Evolutionary conservation across 495 filamentous ascomycete genomes (phyloP).

Genomic region (Podospora pseudoanserina): DNA sequence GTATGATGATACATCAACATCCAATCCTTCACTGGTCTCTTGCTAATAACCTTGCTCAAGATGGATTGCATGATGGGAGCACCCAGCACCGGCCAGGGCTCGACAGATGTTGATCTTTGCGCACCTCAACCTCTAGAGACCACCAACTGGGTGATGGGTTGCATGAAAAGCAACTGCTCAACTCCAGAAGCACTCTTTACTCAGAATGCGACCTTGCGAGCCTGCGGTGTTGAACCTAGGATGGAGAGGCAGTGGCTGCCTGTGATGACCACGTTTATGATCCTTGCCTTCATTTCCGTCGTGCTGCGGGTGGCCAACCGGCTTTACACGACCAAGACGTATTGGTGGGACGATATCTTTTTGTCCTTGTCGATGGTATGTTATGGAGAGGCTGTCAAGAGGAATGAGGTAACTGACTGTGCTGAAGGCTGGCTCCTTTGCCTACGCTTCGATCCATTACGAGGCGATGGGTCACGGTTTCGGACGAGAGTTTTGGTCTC

Average conservation of each 20-base stretch:
- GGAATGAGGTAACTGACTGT: background rate
- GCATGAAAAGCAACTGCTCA: background rate
- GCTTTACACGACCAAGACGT: conserved; percentile 6
- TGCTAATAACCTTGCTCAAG: background rate
- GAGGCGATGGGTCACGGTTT: conserved; percentile 27
- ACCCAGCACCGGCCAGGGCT: background rate
- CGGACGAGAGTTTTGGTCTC: conserved; percentile 36
- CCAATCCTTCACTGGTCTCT: background rate
- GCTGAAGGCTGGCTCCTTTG: conserved; percentile 1
- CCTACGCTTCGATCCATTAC: conserved; percentile 8
- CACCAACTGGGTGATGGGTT: background rate
- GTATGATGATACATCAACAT: background rate
- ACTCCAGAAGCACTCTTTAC: conserved; percentile 1
- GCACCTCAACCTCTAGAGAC: background rate
- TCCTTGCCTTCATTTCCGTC: conserved; percentile 10
- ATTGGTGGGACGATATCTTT: conserved; percentile 22
- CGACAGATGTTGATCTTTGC: conserved; percentile 4
- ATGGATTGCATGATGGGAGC: background rate
- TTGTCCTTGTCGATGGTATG: conserved; percentile 12
- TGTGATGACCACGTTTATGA: conserved; percentile 13
- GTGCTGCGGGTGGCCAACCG: conserved; percentile 12
- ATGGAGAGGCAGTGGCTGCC: conserved; percentile 11
- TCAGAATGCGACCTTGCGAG: conserved; percentile 17
- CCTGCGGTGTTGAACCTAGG: conserved; percentile 12
- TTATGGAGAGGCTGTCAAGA: background rate